phyloP scores from a whole-genome alignment of 148 eudicot species.

The Fagopyrum homotropicum region DNA sequence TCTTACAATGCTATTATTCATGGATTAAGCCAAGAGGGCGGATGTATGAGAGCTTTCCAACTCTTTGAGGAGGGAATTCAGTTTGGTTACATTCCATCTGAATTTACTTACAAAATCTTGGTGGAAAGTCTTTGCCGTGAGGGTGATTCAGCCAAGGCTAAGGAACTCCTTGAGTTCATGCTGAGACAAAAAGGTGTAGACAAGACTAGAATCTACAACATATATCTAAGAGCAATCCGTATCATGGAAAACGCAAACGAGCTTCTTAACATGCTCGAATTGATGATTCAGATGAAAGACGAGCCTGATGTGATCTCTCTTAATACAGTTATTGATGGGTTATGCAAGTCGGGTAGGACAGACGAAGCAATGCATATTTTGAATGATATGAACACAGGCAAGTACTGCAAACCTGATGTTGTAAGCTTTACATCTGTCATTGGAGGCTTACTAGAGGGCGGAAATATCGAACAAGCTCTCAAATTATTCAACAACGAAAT shows the following conservation, averaged over 20 bases:
- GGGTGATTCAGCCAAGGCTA: constrained; percentile 50
- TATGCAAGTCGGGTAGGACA: constrained; percentile 62
- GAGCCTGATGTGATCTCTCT: constrained; percentile 71
- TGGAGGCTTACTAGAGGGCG: constrained; percentile 49
- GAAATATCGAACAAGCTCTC: constrained; percentile 47
- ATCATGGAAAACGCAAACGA: constrained; percentile 47
- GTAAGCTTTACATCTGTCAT: constrained; percentile 72
- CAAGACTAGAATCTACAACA: constrained; percentile 61
- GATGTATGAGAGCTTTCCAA: constrained; percentile 88
- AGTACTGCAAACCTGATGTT: constrained; percentile 66
- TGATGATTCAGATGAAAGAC: constrained; percentile 59
- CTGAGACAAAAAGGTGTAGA: constrained; percentile 37
- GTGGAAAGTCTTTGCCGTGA: constrained; percentile 68
- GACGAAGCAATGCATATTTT: constrained; percentile 55
- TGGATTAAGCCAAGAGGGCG: constrained; percentile 60
- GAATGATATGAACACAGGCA: constrained; percentile 67
- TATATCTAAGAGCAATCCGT: constrained; percentile 72
- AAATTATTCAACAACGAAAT: constrained; percentile 47
- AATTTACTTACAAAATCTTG: constrained; percentile 57
- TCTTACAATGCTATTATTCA: constrained; percentile 74
- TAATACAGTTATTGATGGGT: constrained; percentile 69
- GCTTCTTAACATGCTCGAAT: constrained; percentile 59
- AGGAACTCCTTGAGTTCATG: constrained; percentile 49
- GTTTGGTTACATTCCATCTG: constrained; percentile 71
- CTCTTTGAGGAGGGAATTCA: constrained; percentile 67